Percentiles rank a stretch among this genome's conserved stretches.
Evolutionary conservation across 495 filamentous ascomycete genomes (phyloP).

Genomic region (Podospora pseudoanserina): DNA sequence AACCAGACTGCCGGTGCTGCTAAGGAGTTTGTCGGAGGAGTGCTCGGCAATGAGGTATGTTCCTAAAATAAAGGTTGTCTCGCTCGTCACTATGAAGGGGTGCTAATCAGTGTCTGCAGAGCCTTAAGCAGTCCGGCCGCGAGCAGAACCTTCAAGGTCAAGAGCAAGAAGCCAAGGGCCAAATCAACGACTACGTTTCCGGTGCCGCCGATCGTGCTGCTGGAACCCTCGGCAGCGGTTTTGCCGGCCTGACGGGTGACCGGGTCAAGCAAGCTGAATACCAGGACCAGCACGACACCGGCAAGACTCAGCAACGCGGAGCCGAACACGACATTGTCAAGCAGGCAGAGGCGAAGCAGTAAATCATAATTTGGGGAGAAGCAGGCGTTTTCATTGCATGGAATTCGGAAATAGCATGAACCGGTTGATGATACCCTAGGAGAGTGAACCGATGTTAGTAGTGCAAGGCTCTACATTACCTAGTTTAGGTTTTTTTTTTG

Average conservation of each 20-base stretch:
- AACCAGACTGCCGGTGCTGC: constrained; percentile 83
- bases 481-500: not conserved
- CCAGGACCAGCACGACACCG: constrained; percentile 69
- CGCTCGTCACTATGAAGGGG: not conserved
- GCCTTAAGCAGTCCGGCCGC: constrained; percentile 65
- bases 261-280: constrained; percentile 55
- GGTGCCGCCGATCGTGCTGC: constrained; percentile 69
- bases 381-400: not conserved
- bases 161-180: constrained; percentile 77
- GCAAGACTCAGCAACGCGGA: constrained; percentile 81
- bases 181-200: constrained; percentile 68
- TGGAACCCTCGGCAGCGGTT: constrained; percentile 66
- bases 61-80: too few species aligned
- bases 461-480: not conserved
- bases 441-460: not conserved
- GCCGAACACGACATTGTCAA: constrained; percentile 80
- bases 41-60: constrained; percentile 67
- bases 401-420: not conserved
- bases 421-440: constrained; percentile 17
- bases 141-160: constrained; percentile 80
- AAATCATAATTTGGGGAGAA: not conserved
- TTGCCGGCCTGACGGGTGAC: constrained; percentile 71
- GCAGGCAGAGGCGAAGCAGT: constrained; percentile 49
- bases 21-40: constrained; percentile 76
- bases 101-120: constrained; percentile 29